These are phyloP conservation scores for Pleurotus pulmonarius DNA, from an alignment of 768 basidiomycete genomes.

Conservation along the genomic window DNA sequence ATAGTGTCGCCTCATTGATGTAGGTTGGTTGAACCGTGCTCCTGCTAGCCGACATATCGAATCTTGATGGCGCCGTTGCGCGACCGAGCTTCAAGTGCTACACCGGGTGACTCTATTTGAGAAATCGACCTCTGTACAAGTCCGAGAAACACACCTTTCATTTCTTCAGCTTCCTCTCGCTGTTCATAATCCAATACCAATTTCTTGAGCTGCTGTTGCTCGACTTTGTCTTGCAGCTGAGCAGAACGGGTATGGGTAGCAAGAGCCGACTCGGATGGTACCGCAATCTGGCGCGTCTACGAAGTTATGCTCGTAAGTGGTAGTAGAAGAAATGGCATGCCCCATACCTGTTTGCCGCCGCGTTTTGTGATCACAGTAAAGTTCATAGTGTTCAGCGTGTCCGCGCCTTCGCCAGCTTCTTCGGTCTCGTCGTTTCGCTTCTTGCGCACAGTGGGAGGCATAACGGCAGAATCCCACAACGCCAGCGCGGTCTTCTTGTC, in stretches of 20 bases:
- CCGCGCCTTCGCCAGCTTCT: slow-evolving; percentile 24
- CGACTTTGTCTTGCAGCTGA: slow-evolving; percentile 90
- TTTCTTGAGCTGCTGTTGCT: slow-evolving; percentile 96
- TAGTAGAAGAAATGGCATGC: background rate
- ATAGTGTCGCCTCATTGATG: background rate
- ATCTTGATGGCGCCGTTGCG: slow-evolving; percentile 71
- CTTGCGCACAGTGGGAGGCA: slow-evolving; percentile 62
- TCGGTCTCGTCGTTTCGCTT: slow-evolving; percentile 59
- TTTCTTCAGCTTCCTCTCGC: slow-evolving; percentile 80
- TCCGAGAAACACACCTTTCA: slow-evolving; percentile 51
- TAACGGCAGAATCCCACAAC: slow-evolving; percentile 85
- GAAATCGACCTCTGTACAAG: background rate
- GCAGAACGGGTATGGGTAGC: slow-evolving; percentile 90
- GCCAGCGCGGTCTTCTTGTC: slow-evolving; percentile 86
- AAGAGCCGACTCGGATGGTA: slow-evolving; percentile 83
- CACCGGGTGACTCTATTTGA: background rate
- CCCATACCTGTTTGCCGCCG: slow-evolving; percentile 83
- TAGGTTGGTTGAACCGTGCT: background rate
- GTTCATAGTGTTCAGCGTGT: slow-evolving; percentile 61
- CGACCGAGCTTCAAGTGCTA: slow-evolving; percentile 69
- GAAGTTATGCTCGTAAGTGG: slow-evolving; percentile 5
- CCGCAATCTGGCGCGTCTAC: slow-evolving; percentile 82
- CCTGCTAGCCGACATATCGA: slow-evolving; percentile 60
- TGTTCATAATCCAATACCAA: slow-evolving; percentile 91
- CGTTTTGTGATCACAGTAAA: slow-evolving; percentile 92